Base-by-base conservation (phyloP, 176 grass and related monocot species). In the Ananas comosus region DNA sequence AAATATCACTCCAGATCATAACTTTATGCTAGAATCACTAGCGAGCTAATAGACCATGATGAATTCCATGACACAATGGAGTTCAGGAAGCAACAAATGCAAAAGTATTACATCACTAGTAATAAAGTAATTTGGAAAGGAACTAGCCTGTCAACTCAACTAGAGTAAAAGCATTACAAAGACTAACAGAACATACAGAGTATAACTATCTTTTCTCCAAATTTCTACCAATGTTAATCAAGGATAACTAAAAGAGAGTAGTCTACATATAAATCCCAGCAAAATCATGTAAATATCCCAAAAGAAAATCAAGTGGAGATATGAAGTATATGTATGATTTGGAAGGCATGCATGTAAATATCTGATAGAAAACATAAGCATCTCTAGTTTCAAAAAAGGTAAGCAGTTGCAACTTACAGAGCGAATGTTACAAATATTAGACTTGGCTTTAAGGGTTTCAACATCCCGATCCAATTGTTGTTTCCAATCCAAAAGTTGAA, bases 391-490 rank as follows among this genome's bases (percentile, higher is more conserved):
- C 9, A 1, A 61, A 61, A 61, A 16, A 61, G 21, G 56, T 18
- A 61, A 61, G 9, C 16, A 18, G 25, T 49, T 10, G 27, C 58
- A 65, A 82, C 89, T 88, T 86, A 99, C 94, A 66, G 49, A 67
- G 48, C 84, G 90, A 79, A 99, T 88, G 72, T 78, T 91, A 64
- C 76, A 68, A 72, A 93, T 73, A 64, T 99, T 99, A 48, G 94
- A 90, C 86, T 99, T 99, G 19, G 90, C 94, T 78, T 99, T 99
- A 82, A 99, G 90, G 64, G 90, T 93, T 90, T 99, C 94, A 72
- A 99, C 82, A 75, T 99, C 94, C 75, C 82, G 87, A 76, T 99
- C 94, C 74, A 99, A 83, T 81, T 93, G 94, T 81, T 91, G 94
- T 73, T 99, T 99, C 94, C 94, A 99, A 82, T 92, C 90, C 28